Evolutionary conservation across 202 grass and related monocot species (phyloP).

Genomic region (Digitaria exilis): DNA sequence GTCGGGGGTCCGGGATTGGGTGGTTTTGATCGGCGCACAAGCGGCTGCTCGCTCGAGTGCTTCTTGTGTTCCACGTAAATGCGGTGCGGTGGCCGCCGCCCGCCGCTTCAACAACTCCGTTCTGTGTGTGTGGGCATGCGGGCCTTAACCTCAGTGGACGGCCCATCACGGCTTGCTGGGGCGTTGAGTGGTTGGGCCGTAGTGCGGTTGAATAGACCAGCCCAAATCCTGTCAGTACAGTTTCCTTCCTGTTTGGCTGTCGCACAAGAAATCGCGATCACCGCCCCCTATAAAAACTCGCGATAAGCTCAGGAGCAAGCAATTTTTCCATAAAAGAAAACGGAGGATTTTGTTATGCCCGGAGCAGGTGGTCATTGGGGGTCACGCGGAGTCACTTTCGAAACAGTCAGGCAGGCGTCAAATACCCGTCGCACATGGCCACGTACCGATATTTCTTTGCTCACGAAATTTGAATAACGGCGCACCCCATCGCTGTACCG

Average conservation of each 20-base stretch:
- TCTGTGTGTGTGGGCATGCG: not conserved
- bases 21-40: not conserved
- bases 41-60: too few relatives aligned
- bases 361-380: too few relatives aligned
- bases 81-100: too few relatives aligned
- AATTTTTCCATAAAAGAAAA: too few relatives aligned
- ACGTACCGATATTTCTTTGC: not conserved
- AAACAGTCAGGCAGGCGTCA: too few relatives aligned
- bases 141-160: not conserved
- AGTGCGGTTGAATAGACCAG: not conserved
- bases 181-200: not conserved
- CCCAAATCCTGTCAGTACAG: not conserved
- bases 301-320: too few relatives aligned
- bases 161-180: not conserved
- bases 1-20: too few relatives aligned
- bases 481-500: not conserved
- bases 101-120: not conserved
- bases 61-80: not conserved
- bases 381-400: too few relatives aligned
- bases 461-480: not conserved
- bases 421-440: not conserved
- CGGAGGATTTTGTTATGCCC: too few relatives aligned
- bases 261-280: too few relatives aligned
- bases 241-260: not conserved
- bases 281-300: too few relatives aligned